phyloP scores from a whole-genome alignment of 169 alveolate genomes.

The Plasmodium relictum region DNA sequence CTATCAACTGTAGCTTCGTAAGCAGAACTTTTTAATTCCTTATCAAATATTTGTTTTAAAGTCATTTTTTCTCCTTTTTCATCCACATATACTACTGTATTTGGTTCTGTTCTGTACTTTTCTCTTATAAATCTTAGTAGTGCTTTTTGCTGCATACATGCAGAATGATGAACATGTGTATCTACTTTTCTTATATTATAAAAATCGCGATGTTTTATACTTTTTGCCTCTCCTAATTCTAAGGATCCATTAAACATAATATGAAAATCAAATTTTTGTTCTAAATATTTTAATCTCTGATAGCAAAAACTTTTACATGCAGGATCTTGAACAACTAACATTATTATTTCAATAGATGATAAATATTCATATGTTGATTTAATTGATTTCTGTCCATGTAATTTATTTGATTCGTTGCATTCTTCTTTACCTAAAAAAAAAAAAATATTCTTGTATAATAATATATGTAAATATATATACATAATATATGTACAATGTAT shows the following conservation, averaged over 20 bases:
- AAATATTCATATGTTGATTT: slow-evolving; percentile 44
- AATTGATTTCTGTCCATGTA: slow-evolving; percentile 2
- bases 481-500: no score
- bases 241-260: slow-evolving; percentile 82
- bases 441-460: neutral
- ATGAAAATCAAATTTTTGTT: slow-evolving; percentile 83
- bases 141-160: slow-evolving; percentile 93
- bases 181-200: slow-evolving; percentile 94
- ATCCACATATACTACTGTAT: slow-evolving; percentile 81
- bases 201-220: slow-evolving; percentile 90
- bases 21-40: slow-evolving; percentile 83
- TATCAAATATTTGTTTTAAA: slow-evolving; percentile 84
- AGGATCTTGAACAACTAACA: slow-evolving; percentile 76
- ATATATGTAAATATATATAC: neutral
- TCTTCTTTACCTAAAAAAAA: slow-evolving; percentile 14
- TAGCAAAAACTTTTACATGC: slow-evolving; percentile 84
- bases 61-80: slow-evolving; percentile 81
- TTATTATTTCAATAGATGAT: slow-evolving; percentile 30
- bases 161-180: slow-evolving; percentile 95
- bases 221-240: slow-evolving; percentile 82
- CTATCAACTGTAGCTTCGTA: slow-evolving; percentile 86
- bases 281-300: slow-evolving; percentile 81
- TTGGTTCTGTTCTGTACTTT: slow-evolving; percentile 84
- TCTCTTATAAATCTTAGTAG: slow-evolving; percentile 90
- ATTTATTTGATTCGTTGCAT: slow-evolving; percentile 54